phyloP scores from a whole-genome alignment of 768 basidiomycete genomes.

The Termitomyces sp. region DNA sequence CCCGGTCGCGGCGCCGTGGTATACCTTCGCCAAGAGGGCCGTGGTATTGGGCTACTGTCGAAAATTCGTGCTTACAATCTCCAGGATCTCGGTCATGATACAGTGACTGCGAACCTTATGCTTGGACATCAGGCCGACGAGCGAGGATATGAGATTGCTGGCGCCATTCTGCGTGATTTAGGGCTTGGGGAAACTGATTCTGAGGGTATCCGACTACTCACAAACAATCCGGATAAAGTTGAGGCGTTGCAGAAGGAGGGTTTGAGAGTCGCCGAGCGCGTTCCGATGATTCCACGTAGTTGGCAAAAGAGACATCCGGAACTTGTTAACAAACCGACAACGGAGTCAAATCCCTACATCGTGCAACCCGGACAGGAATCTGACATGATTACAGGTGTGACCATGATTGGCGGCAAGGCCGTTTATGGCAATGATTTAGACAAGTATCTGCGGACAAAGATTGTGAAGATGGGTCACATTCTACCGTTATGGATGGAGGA shows the following conservation, averaged over 20 bases:
- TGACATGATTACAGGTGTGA: slow-evolving; percentile 54
- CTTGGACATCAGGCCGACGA: slow-evolving; percentile 94
- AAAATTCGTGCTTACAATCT: slow-evolving; percentile 98
- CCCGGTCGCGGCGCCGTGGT: slow-evolving; percentile 90
- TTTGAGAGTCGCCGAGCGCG: slow-evolving; percentile 73
- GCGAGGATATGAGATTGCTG: slow-evolving; percentile 88
- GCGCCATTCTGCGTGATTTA: slow-evolving; percentile 83
- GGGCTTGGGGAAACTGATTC: slow-evolving; percentile 53
- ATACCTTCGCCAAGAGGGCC: slow-evolving; percentile 95
- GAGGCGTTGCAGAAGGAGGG: slow-evolving; percentile 82
- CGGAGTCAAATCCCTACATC: slow-evolving; percentile 12
- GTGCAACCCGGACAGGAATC: slow-evolving; percentile 23
- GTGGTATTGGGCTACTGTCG: slow-evolving; percentile 92
- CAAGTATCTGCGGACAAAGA: slow-evolving; percentile 92
- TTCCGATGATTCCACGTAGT: slow-evolving; percentile 90
- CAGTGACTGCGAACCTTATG: slow-evolving; percentile 95
- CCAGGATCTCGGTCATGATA: slow-evolving; percentile 97
- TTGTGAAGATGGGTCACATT: slow-evolving; percentile 97
- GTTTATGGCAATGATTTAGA: slow-evolving; percentile 85
- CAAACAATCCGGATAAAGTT: slow-evolving; percentile 98
- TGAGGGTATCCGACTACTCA: slow-evolving; percentile 71
- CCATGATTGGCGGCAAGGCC: slow-evolving; percentile 73
- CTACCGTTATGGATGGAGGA: slow-evolving; percentile 53
- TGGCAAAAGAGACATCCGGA: slow-evolving; percentile 54
- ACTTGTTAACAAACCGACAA: slow-evolving; percentile 17